Percentiles rank a stretch among this genome's conserved stretches.
These are phyloP conservation scores for Lipomyces starkeyi DNA, from an alignment of 805 yeast genomes.

Conservation along the genomic window DNA sequence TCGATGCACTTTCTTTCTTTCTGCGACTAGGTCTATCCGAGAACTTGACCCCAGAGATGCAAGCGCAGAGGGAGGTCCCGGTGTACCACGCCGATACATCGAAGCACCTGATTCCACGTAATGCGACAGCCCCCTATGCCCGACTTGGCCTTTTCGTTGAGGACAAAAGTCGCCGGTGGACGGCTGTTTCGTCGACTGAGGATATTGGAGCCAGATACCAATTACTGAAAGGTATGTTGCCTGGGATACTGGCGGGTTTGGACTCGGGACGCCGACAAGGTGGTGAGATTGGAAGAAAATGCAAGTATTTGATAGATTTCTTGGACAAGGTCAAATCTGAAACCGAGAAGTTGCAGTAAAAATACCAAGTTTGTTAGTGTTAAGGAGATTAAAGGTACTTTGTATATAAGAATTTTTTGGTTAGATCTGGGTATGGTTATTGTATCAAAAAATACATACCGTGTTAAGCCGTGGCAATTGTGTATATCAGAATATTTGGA, in stretches of 20 bases:
- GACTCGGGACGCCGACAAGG: conserved; percentile 66
- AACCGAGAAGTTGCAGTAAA: conserved; percentile 1
- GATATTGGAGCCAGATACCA: conserved; percentile 63
- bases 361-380: not conserved
- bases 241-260: conserved; percentile 58
- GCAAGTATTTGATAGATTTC: conserved; percentile 30
- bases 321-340: conserved; percentile 14
- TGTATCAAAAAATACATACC: not conserved
- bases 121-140: conserved; percentile 66
- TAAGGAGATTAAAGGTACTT: too few species aligned
- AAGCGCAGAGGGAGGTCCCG: conserved; percentile 36
- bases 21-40: conserved; percentile 52
- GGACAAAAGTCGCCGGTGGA: conserved; percentile 42
- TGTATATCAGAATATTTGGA: too few species aligned
- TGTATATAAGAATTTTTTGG: not conserved
- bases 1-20: conserved; percentile 52
- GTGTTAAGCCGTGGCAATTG: too few species aligned
- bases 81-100: conserved; percentile 56
- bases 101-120: conserved; percentile 58
- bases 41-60: conserved; percentile 26
- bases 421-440: not conserved
- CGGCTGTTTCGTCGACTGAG: conserved; percentile 58
- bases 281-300: conserved; percentile 65
- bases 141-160: conserved; percentile 64
- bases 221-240: conserved; percentile 58